These are phyloP conservation scores for Asparagopsis taxiformis DNA, from an alignment of 31 red algal species.

Conservation along the genomic window DNA sequence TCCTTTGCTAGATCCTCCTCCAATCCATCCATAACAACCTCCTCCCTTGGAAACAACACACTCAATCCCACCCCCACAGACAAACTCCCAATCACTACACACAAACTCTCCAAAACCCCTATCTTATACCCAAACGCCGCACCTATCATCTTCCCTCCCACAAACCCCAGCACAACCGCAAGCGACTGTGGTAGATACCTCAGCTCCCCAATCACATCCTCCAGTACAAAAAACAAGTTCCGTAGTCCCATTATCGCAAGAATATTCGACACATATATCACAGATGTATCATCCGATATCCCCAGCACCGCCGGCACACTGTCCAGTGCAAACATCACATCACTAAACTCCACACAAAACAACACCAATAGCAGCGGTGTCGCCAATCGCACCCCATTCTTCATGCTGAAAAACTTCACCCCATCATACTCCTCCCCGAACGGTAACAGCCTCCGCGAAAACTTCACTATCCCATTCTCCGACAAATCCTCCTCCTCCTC, in stretches of 20 bases:
- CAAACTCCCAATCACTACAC: too few species aligned
- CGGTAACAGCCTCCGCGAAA: slow-evolving; percentile 13
- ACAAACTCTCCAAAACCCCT: too few species aligned
- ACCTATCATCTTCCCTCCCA: slow-evolving; percentile 63
- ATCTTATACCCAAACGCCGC: too few species aligned
- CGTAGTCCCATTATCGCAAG: slow-evolving; percentile 74
- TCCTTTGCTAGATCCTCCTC: too few species aligned
- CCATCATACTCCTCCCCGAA: slow-evolving; percentile 34
- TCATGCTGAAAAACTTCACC: slow-evolving; percentile 20
- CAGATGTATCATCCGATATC: slow-evolving; percentile 45
- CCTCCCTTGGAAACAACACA: too few species aligned
- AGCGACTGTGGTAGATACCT: slow-evolving; percentile 55
- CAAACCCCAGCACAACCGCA: slow-evolving; percentile 62
- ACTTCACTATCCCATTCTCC: slow-evolving; percentile 50
- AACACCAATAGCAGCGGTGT: slow-evolving; percentile 71
- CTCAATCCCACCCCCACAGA: too few species aligned
- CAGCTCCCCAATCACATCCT: slow-evolving; percentile 41
- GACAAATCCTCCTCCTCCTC: slow-evolving; percentile 25
- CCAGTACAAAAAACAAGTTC: slow-evolving; percentile 62
- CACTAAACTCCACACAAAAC: slow-evolving; percentile 57
- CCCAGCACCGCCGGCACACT: slow-evolving; percentile 73
- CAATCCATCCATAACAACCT: too few species aligned
- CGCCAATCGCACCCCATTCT: slow-evolving; percentile 9
- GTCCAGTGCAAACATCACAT: slow-evolving; percentile 85
- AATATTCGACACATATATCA: slow-evolving; percentile 74